These are phyloP conservation scores for Cladosporium oxysporum DNA, from an alignment of 2,329 filamentous ascomycete genomes.

Conservation along the genomic window DNA sequence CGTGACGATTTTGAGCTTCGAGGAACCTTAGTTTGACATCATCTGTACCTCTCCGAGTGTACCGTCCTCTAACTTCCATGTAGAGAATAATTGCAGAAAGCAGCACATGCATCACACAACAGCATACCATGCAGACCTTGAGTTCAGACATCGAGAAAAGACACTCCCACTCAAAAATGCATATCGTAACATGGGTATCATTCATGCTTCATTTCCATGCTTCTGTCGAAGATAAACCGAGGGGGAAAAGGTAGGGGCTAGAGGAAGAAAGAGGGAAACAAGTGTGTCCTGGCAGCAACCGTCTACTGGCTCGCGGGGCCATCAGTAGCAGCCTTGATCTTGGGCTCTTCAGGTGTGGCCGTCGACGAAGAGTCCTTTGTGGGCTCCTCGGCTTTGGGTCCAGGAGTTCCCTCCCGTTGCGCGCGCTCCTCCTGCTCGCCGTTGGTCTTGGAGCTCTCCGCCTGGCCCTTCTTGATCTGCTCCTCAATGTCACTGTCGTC, in stretches of 20 bases:
- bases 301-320: slow-evolving; percentile 23
- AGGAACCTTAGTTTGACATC: background rate
- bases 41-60: background rate
- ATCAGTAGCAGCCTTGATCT: slow-evolving; percentile 29
- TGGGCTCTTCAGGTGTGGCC: slow-evolving; percentile 32
- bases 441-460: slow-evolving; percentile 31
- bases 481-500: slow-evolving; percentile 81
- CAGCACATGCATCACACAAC: background rate
- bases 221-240: slow-evolving; percentile 13
- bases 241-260: background rate
- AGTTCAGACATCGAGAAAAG: background rate
- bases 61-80: background rate
- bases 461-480: slow-evolving; percentile 71
- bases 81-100: background rate
- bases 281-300: background rate
- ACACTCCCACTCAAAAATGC: background rate
- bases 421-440: slow-evolving; percentile 9
- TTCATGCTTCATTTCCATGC: slow-evolving; percentile 23
- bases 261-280: background rate
- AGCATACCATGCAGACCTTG: background rate
- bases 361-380: slow-evolving; percentile 23
- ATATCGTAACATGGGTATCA: slow-evolving; percentile 22
- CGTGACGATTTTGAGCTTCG: background rate
- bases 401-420: slow-evolving; percentile 54
- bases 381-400: slow-evolving; percentile 43